Evolutionary conservation across 2,329 filamentous ascomycete species (phyloP), one percentile per base, ranked within the genome.

Genomic region (Fusarium devonianum): DNA sequence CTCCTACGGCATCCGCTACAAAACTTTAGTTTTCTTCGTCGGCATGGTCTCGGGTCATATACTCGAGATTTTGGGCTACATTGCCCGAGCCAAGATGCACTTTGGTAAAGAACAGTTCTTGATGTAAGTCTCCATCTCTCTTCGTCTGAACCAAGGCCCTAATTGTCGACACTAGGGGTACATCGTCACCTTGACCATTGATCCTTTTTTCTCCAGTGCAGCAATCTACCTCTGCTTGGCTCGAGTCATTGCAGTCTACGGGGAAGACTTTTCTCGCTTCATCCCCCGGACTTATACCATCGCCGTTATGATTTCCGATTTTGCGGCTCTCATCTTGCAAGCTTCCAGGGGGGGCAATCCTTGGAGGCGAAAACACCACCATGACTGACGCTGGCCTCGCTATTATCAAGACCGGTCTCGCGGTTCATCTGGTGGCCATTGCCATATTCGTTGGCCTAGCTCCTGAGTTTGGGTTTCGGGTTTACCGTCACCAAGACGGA

Each of bases 141-240:
- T 30, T 8, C 3, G 4, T 12, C 1, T 1, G 3, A 30, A 17
- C 1, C 9, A 3, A 5, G 9, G 4, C 7, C 3, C 11, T 14
- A 11, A 10, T 28, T 53, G 19, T 39, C 10, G 10, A 4, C n/a
- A 8, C 19, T 25, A 7, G 12, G 63, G 58, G 22, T 64, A 66
- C 13, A 59, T 66, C 16, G 80, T 64, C 58, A 80, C 77, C 45
- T 71, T 89, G 29, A 87, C 84, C 2, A 77, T 87, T 45, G 84
- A 73, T 0, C 85, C 85, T 0, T 83, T 84, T 1, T 87, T 87
- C 67, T 73, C 87, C 59, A 78, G 81, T 3, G 85, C 82, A 1
- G 81, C 77, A 3, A 80, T 88, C 46, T 88, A 88, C 64, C 71
- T 88, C 38, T 83, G 79, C 49, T 71, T 87, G 26, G 67, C 74